These are phyloP conservation scores for Paramecium sexaurelia DNA, from an alignment of 73 alveolate species.

Conservation along the genomic window DNA sequence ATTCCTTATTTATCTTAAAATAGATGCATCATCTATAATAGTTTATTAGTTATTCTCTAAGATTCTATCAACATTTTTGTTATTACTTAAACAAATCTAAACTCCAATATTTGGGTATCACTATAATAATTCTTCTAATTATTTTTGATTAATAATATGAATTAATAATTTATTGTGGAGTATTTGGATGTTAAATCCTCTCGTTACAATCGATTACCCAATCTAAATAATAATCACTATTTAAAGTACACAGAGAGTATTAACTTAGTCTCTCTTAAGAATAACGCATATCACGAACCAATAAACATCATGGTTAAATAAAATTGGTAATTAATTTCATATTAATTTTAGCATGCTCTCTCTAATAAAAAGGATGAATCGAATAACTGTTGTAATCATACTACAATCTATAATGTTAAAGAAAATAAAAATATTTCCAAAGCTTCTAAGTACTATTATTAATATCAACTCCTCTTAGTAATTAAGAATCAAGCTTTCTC, in stretches of 20 bases:
- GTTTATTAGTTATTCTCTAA: too few species aligned
- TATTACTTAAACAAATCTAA: too few species aligned
- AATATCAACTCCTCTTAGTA: background rate
- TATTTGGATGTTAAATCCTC: background rate
- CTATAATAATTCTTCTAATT: background rate
- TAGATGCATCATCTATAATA: too few species aligned
- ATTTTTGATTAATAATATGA: background rate
- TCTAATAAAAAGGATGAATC: background rate
- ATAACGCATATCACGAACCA: background rate
- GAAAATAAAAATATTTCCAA: background rate
- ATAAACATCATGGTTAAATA: background rate
- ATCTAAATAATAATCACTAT: background rate
- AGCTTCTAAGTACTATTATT: background rate
- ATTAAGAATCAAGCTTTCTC: background rate
- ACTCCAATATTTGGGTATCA: background rate
- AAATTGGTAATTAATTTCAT: background rate
- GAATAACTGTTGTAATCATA: background rate
- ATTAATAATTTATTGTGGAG: background rate
- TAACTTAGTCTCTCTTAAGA: conserved; percentile 12
- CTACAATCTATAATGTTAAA: conserved; percentile 4
- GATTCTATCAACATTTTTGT: too few species aligned
- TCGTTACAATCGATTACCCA: background rate
- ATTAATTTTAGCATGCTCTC: background rate
- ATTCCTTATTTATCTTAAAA: background rate
- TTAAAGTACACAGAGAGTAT: conserved; percentile 11